Evolutionary conservation across 306 rosid species (phyloP), one percentile per base, ranked within the genome.

Genomic region (Carpinus viminea): DNA sequence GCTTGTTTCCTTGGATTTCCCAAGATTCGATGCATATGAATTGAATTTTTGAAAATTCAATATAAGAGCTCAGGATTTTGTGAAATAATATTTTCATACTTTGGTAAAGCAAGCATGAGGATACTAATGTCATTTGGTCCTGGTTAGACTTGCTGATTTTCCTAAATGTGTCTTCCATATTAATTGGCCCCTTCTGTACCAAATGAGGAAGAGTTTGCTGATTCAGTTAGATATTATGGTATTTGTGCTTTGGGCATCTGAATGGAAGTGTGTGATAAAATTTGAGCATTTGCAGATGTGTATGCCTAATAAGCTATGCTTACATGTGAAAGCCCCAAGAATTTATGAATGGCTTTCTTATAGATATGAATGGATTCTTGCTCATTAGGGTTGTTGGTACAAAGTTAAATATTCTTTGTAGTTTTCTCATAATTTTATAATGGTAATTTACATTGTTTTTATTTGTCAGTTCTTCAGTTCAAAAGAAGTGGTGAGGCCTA

Each of bases 401-500:
- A 47, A 46, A 81, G 17, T 60, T 47, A 20, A 53, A 13, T 57
- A 41, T 74, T 70, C 45, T 53, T 26, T 50, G n/a, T 68, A 13
- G 65, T 74, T 65, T 12, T 2, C 9, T 15, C 61, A 10, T 28
- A 75, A 78, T 81, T 78, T 74, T 74, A 83, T 80, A 71, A 8
- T 46, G 52, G 79, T 78, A 36, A 24, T 34, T 65, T 73, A 17
- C n/a, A 17, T 75, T 31, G 34, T 55, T 83, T 78, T 61, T 66
- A 48, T 82, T 78, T 86, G 73, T 47, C 80, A 94, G 98, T 91
- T 83, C 77, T 94, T 34, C 98, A 94, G 78, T 94, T 92, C 70
- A 94, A 88, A 86, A 87, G 88, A 79, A 91, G 87, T 53, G 98
- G 97, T 56, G 81, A 87, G 28, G 98, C 98, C 8, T 92, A 91